Base-by-base conservation (phyloP, 257 asterid species). In the Rehmannia glutinosa region DNA sequence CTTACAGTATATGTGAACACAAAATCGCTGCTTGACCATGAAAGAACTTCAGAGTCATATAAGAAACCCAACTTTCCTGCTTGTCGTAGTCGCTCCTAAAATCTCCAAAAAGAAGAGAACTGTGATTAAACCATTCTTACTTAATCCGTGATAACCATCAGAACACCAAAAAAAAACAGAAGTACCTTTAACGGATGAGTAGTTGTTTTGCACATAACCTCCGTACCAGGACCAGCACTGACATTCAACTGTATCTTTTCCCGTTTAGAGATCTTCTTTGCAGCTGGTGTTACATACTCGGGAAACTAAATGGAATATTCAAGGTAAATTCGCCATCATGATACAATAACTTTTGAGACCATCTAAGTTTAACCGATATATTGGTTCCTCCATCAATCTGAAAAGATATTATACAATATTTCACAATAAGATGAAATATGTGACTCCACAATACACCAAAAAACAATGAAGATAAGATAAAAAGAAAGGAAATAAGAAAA, bases 361-460 rank as follows among this genome's bases (percentile, higher is more conserved):
- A 94, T 71, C 84, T 85, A 66, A 91, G 80, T 67, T 83, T 88
- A 41, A 91, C 81, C 3, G 86, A 82, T 67, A 94, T 36, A 77
- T 87, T 84, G 39, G 88, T 73, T 64, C 97, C 99, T 45, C 99
- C 99, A 60, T 91, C 91, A 52, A 94, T 77, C 99, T 94, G 84
- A 35, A 74, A 66, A 70, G 19, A 38, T 62, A 10, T 28, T 23
- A 32, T 12, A 38, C n/a, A 52, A 36, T 50, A 64, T 27, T 27
- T 56, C 8, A 23, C 2, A n/a, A 20, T n/a, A 42, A 64, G 39
- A 65, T 35, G 62, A 60, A 36, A 50, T 17, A 55, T 6, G 64
- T 12, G 12, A 39, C 33, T 49, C 58, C 35, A 27, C 6, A 39
- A 47, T 25, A 20, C 7, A 58, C 56, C 39, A 36, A 50, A 35